Evolutionary conservation across 257 asterid species (phyloP), one percentile per base, ranked within the genome.

Genomic region (Salvia miltiorrhiza): DNA sequence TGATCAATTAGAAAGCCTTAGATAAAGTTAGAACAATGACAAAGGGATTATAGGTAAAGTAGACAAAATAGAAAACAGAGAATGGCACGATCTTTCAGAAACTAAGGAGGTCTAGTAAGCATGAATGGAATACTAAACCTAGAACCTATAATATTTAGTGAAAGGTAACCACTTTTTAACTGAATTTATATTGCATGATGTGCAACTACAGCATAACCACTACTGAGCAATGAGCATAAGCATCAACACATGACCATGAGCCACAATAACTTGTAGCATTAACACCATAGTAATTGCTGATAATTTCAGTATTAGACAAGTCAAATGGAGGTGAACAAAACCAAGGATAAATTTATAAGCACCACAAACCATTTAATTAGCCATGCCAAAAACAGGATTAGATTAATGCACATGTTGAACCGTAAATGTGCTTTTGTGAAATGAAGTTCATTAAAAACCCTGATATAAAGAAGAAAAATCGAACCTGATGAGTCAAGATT

Each of bases 401-500:
- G 10, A 26, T 53, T 17, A 32, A 24, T 11, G 48, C 45, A 53
- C 48, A 35, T 33, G 7, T 26, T 24, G 32, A 63, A 39, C 57
- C 54, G n/a, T 39, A 70, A 41, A 61, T 49, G 48, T 16, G 43
- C 50, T n/a, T 63, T 32, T n/a, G 26, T 20, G 59, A 66, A 49
- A 68, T 19, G 17, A 40, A 49, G 47, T 40, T 24, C 41, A 30
- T 35, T 30, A 54, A 5, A 70, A 55, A 48, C 28, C 20, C 17
- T 52, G 33, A 44, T 20, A 24, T 7, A 60, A 44, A 52, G 23
- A 73, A 39, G 33, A 55, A 4, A 55, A 54, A 19, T 2, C n/a
- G n/a, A 37, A 93, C 97, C 98, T 80, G 99, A 85, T 13, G 97
- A 85, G 72, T 91, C 95, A 1, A 86, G 90, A 80, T 87, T 87